Evolutionary conservation across 2,329 filamentous ascomycete genomes (phyloP).

Genomic region (Aschersonia sp.): DNA sequence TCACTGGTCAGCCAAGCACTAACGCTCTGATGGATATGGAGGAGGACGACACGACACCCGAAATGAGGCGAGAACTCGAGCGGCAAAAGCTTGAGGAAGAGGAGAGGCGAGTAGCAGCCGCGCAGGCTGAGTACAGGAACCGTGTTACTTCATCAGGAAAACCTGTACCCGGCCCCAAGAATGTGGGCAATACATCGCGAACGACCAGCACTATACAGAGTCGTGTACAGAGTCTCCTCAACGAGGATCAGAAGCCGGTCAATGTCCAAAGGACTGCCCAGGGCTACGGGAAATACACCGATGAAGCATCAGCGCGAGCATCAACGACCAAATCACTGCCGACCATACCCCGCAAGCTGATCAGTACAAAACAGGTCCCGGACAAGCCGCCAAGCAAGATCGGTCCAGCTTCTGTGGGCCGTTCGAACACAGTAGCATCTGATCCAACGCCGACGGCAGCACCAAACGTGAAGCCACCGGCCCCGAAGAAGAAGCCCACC

Average conservation of each 20-base stretch:
- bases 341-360: constrained; percentile 35
- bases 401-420: background rate
- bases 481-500: constrained; percentile 46
- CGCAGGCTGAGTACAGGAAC: constrained; percentile 75
- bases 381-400: background rate
- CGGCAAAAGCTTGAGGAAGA: constrained; percentile 69
- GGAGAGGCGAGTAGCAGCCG: constrained; percentile 76
- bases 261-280: constrained; percentile 58
- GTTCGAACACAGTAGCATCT: constrained; percentile 5
- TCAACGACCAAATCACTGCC: constrained; percentile 25
- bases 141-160: constrained; percentile 36
- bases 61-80: constrained; percentile 83
- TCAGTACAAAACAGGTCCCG: background rate
- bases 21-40: constrained; percentile 47
- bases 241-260: constrained; percentile 52
- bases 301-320: constrained; percentile 21
- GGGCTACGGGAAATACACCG: constrained; percentile 81
- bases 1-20: constrained; percentile 43
- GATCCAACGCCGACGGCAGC: constrained; percentile 11
- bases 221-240: constrained; percentile 72
- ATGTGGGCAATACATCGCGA: constrained; percentile 42
- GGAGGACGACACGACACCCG: constrained; percentile 60
- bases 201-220: constrained; percentile 74
- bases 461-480: constrained; percentile 28
- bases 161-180: constrained; percentile 32